Evolutionary conservation across 139 green algal genomes (phyloP), one percentile per base, ranked within the genome.

Genomic region (Mychonastes homosphaera): DNA sequence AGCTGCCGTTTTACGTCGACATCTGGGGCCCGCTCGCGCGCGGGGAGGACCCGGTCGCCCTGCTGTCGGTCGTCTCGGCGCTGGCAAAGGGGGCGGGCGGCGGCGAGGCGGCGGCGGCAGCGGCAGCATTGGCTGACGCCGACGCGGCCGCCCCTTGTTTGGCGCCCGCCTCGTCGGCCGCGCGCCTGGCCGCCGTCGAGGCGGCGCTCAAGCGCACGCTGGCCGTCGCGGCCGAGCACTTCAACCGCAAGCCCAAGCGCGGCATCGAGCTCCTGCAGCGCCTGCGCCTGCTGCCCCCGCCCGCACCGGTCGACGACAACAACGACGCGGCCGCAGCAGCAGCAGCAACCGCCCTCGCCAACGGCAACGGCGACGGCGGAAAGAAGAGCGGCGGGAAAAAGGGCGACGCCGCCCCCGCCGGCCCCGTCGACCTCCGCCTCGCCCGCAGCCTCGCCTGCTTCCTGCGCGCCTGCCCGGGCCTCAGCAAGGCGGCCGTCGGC

Each of bases 231-330:
- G 85, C 80, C 16, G 91, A 98, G 51, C 91, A 96, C 66, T 98
- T 97, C 79, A 98, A 98, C 66, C 78, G 84, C 21, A 84, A 97
- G 64, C 71, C 74, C 36, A 96, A 95, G 62, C 97, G 96, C 73
- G 91, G 91, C 7, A 83, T 97, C 54, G 67, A 89, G 66, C 94
- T 83, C 56, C 66, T 92, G 54, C 82, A 88, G n/a, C 77, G 97
- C 27, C 77, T 98, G 54, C 82, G 80, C 0, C 49, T 82, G 29
- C 50, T 46, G 71, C 55, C 15, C 8, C 28, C n/a, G 4, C 2
- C 32, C 26, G 45, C 40, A 29, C n/a, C 32, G 28, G 18, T 15
- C 26, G n/a, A 26, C 18, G 6, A 44, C 44, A 45, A 10, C 36
- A 18, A 28, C 59, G 46, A 18, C 24, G 53, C 40, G 4, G 38